Base-by-base conservation (phyloP, 164 flowering plant species). In the Stephania japonica region DNA sequence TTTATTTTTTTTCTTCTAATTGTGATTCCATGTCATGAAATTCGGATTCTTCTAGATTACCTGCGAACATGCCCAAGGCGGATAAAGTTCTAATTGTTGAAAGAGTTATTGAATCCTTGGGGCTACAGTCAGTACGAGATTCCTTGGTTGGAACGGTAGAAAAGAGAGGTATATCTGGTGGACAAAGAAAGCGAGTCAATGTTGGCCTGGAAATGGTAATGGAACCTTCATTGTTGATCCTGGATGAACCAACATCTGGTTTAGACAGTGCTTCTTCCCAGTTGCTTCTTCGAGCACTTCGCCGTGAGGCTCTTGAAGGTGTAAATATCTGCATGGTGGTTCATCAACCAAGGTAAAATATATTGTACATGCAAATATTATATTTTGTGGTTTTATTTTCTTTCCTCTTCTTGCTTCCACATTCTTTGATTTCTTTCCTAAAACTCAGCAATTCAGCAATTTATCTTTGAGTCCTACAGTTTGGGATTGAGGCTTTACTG, bases 121-220 rank as follows among this genome's bases (percentile, higher is more conserved):
- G 99, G 62, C 84, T 95, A 70, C 98, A 93, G 74, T 68, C 83
- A 16, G 87, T 93, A 43, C 80, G 99, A 42, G 96, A 90, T 80
- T 95, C 97, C 65, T 79, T 95, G 66, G 99, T 95, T 71, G 99
- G 99, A 68, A 93, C 98, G 47, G 99, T 95, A 73, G 99, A 95
- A 84, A 93, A 90, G 80, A 84, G 99, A 75, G 99, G 99, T 71
- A 95, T 95, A 73, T 95, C 99, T 76, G 99, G 99, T 75, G 99
- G 99, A 71, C 99, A 95, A 81, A 89, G 97, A 79, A 95, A 95
- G 81, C 81, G 99, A 75, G 99, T 95, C 56, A 95, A 95, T 82
- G 99, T 95, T 71, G 99, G 99, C 26, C 77, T 95, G 72, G 99
- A 95, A 86, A 95, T 95, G 99, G 99, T 95, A 63, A 95, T 93